Evolutionary conservation across 2,329 filamentous ascomycete genomes (phyloP).

Genomic region (Dactylellina drechsleri): DNA sequence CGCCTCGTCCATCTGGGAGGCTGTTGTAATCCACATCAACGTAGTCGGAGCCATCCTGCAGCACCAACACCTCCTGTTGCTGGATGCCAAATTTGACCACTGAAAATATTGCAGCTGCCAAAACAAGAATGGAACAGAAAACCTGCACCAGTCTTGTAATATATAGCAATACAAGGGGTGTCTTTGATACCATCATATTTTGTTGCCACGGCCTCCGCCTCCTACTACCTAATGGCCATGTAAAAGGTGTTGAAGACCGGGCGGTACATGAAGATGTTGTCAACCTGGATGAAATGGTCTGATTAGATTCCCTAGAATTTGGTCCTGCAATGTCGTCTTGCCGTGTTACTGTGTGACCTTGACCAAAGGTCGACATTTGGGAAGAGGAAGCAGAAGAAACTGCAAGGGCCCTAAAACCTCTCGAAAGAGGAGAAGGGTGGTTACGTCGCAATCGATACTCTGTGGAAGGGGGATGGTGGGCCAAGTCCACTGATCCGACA

Average conservation of each 20-base stretch:
- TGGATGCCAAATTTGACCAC: conserved; percentile 51
- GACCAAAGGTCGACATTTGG: conserved; percentile 53
- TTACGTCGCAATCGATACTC: neutral
- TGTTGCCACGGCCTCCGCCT: conserved; percentile 31
- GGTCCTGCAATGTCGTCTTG: conserved; percentile 34
- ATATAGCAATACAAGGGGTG: conserved; percentile 47
- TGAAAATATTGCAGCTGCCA: conserved; percentile 53
- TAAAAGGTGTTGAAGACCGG: conserved; percentile 50
- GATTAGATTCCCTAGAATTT: conserved; percentile 46
- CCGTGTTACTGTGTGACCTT: conserved; percentile 41
- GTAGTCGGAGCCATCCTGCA: conserved; percentile 35
- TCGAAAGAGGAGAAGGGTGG: neutral
- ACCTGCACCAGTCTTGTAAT: conserved; percentile 37
- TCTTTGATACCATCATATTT: conserved; percentile 49
- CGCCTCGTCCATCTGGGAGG: conserved; percentile 50
- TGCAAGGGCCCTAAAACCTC: neutral
- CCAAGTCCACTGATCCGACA: neutral
- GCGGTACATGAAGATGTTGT: conserved; percentile 54
- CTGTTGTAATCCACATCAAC: conserved; percentile 51
- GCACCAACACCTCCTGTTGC: conserved; percentile 46
- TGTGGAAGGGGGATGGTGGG: neutral
- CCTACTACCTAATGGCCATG: conserved; percentile 50
- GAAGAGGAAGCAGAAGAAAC: conserved; percentile 10
- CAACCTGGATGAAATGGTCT: conserved; percentile 47
- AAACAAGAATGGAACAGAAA: conserved; percentile 53